phyloP scores from a whole-genome alignment of 2,329 filamentous ascomycete genomes.

The Dryadomyces quercus-mongolicae region DNA sequence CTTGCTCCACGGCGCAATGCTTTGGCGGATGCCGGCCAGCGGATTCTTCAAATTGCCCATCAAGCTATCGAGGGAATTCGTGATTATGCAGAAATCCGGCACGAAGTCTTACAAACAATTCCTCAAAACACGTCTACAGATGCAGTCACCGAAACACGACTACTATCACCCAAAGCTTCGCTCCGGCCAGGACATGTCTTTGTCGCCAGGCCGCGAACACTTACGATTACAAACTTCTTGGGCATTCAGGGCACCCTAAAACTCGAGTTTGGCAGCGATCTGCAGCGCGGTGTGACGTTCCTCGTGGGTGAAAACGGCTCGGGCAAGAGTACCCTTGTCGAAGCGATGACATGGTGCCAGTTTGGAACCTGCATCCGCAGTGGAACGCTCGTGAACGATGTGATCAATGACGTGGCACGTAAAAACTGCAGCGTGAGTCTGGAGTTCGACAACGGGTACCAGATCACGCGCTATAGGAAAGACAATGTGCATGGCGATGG shows the following conservation, averaged over 20 bases:
- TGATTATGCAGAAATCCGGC: not conserved
- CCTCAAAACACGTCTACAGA: not conserved
- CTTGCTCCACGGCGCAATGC: not conserved
- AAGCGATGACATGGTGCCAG: constrained; percentile 22
- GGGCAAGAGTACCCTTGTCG: constrained; percentile 21
- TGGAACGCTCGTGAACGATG: constrained; percentile 17
- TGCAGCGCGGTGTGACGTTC: constrained; percentile 17
- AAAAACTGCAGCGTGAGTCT: constrained; percentile 18
- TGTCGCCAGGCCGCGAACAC: constrained; percentile 13
- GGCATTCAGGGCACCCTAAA: constrained; percentile 17
- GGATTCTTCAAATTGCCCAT: not conserved
- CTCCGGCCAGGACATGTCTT: constrained; percentile 11
- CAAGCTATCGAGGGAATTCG: not conserved
- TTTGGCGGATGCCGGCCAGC: not conserved
- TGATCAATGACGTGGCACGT: constrained; percentile 19
- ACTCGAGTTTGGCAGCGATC: constrained; percentile 16
- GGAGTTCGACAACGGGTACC: constrained; percentile 19
- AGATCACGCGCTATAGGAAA: constrained; percentile 18
- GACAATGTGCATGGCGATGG: constrained; percentile 15
- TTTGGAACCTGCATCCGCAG: constrained; percentile 20
- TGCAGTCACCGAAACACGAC: not conserved
- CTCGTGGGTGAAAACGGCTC: constrained; percentile 19
- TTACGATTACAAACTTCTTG: constrained; percentile 22
- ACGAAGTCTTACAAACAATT: not conserved
- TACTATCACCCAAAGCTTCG: not conserved